Base-by-base conservation (phyloP, 2,329 filamentous ascomycete genomes). In the Diaporthe citriasiana region DNA sequence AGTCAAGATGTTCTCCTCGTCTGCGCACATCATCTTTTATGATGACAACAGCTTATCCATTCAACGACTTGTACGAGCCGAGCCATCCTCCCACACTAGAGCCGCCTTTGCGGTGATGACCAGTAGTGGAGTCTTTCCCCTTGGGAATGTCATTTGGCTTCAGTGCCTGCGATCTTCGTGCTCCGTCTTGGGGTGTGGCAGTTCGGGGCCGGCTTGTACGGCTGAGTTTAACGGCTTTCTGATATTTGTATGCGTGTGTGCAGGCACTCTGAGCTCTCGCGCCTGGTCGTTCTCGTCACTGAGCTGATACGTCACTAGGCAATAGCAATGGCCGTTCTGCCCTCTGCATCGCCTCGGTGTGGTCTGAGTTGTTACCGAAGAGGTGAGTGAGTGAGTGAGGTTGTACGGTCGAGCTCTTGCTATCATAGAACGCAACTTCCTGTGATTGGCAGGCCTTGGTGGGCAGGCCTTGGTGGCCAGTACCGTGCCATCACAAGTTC, bases 21-120 rank as follows among this genome's bases (percentile, higher is more conserved):
- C 25, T 55, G 66, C 55, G 47, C 59, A 53, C 53, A 65, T 71
- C 74, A 50, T 72, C 70, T 76, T 76, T 81, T 77, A 84, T 89
- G 89, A 90, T 90, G 89, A 90, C 84, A 87, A 87, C 82, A 91
- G 91, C 91, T 91, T 92, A 93, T 93, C 91, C 91, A 93, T 93
- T 93, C 91, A 89, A 92, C 90, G 88, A 93, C 87, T 82, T 88
- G 87, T 88, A 83, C 84, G 85, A 82, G 86, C 92, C 92, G 87
- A 93, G 91, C 89, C 89, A 91, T 89, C 86, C 93, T 94, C 88
- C 89, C 92, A 83, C 90, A 93, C 92, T 89, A 82, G 86, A 94
- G 90, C 81, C 82, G 79, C 79, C 79, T 77, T 79, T 77, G 83
- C 80, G 84, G 88, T 86, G 84, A 94, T 87, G 92, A 94, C 84